A percentile compares a stretch with the other conserved stretches of the same genome.
Evolutionary conservation across 2,329 filamentous ascomycete species (phyloP).

Genomic region (Diaporthe sp.): DNA sequence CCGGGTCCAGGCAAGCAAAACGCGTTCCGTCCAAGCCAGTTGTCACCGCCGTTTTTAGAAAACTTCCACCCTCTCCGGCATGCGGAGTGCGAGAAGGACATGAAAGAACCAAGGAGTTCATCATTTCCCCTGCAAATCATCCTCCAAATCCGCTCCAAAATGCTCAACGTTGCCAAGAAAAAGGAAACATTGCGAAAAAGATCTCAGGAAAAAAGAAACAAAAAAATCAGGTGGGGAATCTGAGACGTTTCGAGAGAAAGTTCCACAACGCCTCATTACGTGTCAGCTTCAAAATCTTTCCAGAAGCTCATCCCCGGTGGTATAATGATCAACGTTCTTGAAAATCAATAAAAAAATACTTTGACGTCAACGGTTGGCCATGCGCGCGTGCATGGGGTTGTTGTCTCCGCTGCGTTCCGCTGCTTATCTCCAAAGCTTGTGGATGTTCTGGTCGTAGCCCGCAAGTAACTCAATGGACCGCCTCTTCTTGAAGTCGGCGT

Average conservation of each 20-base stretch:
- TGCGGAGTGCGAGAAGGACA: not conserved
- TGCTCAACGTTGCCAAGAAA: conserved; percentile 16
- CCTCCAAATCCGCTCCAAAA: conserved; percentile 10
- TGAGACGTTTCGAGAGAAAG: conserved; percentile 24
- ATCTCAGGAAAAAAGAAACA: not conserved
- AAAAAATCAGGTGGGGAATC: conserved; percentile 14
- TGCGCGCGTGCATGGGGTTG: not conserved
- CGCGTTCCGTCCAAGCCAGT: conserved; percentile 13
- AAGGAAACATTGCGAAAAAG: not conserved
- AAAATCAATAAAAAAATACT: not conserved
- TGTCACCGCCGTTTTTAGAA: conserved; percentile 14
- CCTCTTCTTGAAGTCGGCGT: conserved; percentile 34
- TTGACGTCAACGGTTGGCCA: conserved; percentile 12
- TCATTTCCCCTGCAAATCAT: not conserved
- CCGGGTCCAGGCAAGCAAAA: conserved; percentile 17
- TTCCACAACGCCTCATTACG: conserved; percentile 35
- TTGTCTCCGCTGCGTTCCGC: conserved; percentile 26
- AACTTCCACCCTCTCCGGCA: not conserved
- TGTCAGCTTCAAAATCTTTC: conserved; percentile 23
- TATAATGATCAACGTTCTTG: conserved; percentile 19
- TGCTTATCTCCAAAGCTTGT: conserved; percentile 31
- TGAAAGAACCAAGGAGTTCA: not conserved
- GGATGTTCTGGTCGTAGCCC: conserved; percentile 34
- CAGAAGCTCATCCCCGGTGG: conserved; percentile 26
- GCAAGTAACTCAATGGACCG: conserved; percentile 33